phyloP scores from a whole-genome alignment of 352 stramenopile genomes.

The Globisporangium okanoganense region DNA sequence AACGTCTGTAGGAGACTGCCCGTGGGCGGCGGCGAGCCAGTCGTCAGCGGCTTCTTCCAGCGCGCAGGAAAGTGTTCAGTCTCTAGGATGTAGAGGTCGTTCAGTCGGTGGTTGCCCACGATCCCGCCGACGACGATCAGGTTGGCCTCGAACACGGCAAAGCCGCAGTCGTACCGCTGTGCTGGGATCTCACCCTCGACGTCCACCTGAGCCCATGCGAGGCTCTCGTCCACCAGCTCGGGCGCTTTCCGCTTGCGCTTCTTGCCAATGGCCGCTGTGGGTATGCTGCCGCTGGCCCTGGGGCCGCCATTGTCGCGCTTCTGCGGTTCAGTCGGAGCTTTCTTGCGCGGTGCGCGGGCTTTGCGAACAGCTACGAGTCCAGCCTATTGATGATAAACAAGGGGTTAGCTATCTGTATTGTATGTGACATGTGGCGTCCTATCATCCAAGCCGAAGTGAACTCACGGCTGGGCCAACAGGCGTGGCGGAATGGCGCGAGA shows the following conservation, averaged over 20 bases:
- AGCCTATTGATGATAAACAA: neutral
- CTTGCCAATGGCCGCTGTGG: conserved; percentile 7
- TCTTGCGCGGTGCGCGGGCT: conserved; percentile 10
- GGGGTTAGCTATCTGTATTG: neutral
- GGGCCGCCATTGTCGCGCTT: neutral
- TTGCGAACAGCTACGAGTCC: conserved; percentile 11
- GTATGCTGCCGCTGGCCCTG: neutral
- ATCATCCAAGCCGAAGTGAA: neutral
- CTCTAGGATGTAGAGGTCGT: conserved; percentile 49
- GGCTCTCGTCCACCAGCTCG: conserved; percentile 24
- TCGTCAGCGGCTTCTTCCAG: conserved; percentile 34
- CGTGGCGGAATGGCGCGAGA: conserved; percentile 3
- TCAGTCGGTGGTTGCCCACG: conserved; percentile 47
- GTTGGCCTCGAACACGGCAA: conserved; percentile 30
- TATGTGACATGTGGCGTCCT: neutral
- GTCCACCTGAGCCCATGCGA: conserved; percentile 34
- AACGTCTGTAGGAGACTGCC: conserved; percentile 55
- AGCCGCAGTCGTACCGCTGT: conserved; percentile 52
- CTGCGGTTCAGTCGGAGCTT: neutral
- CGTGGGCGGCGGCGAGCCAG: conserved; percentile 29
- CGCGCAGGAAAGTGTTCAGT: conserved; percentile 16
- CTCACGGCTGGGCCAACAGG: neutral
- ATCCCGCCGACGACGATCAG: conserved; percentile 63
- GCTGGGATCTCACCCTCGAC: conserved; percentile 25
- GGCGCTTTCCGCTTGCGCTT: conserved; percentile 31